A percentile compares a stretch with the other conserved stretches of the same genome.
Evolutionary conservation across 2,329 filamentous ascomycete genomes (phyloP).

Genomic region (Botryotinia convoluta): DNA sequence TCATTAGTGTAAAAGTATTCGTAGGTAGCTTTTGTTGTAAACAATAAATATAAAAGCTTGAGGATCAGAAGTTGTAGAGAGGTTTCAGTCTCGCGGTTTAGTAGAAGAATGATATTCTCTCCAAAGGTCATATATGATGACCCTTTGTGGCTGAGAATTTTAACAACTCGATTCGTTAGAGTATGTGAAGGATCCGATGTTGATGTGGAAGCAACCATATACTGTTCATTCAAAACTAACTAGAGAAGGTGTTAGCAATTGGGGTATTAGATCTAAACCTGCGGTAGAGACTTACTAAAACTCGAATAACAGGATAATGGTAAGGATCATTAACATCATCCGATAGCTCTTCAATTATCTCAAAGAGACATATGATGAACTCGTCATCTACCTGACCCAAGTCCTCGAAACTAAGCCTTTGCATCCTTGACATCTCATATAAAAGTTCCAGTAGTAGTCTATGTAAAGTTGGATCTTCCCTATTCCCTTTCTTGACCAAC

Average conservation of each 20-base stretch:
- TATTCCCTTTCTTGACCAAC: slow-evolving; percentile 64
- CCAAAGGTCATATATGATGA: slow-evolving; percentile 88
- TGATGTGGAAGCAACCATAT: slow-evolving; percentile 73
- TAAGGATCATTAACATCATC: slow-evolving; percentile 90
- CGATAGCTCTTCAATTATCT: slow-evolving; percentile 82
- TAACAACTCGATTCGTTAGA: slow-evolving; percentile 90
- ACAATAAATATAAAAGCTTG: slow-evolving; percentile 91
- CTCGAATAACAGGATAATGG: slow-evolving; percentile 91
- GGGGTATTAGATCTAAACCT: background rate
- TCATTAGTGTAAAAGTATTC: slow-evolving; percentile 99
- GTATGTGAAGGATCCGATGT: slow-evolving; percentile 42
- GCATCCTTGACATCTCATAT: slow-evolving; percentile 95
- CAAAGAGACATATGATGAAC: slow-evolving; percentile 80
- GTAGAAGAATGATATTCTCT: slow-evolving; percentile 90
- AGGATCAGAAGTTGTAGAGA: slow-evolving; percentile 93
- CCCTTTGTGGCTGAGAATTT: slow-evolving; percentile 79
- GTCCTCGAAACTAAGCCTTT: slow-evolving; percentile 74
- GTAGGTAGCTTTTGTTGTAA: slow-evolving; percentile 85
- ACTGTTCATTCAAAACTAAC: slow-evolving; percentile 97
- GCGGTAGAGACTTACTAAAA: slow-evolving; percentile 62
- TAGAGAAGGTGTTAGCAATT: slow-evolving; percentile 42
- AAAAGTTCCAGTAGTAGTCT: slow-evolving; percentile 80
- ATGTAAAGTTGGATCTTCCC: slow-evolving; percentile 70
- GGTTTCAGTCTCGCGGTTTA: slow-evolving; percentile 94
- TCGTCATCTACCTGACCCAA: slow-evolving; percentile 73